These are phyloP conservation scores for Cercis canadensis DNA, from an alignment of 306 rosid species.

Conservation along the genomic window DNA sequence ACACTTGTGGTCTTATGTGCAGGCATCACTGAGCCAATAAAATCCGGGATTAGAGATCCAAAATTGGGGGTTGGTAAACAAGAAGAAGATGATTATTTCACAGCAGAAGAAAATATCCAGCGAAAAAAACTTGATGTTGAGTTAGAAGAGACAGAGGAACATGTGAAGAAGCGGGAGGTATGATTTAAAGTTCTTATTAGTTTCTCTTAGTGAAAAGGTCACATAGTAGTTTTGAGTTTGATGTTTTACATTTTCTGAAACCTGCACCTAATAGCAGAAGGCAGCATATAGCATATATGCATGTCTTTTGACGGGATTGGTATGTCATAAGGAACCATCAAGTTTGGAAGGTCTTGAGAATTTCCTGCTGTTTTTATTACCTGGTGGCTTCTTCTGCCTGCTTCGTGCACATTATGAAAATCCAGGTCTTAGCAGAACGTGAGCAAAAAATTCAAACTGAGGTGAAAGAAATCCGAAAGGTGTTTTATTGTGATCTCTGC, in stretches of 20 bases:
- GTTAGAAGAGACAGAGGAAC: slow-evolving; percentile 89
- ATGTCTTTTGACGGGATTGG: slow-evolving; percentile 89
- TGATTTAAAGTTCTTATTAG: slow-evolving; percentile 42
- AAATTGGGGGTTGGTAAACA: slow-evolving; percentile 91
- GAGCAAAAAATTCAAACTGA: slow-evolving; percentile 96
- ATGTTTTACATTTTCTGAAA: slow-evolving; percentile 86
- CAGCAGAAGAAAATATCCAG: slow-evolving; percentile 97
- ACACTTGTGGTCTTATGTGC: slow-evolving; percentile 31
- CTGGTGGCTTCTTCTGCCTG: slow-evolving; percentile 99
- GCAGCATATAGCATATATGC: slow-evolving; percentile 95
- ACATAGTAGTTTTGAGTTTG: slow-evolving; percentile 68
- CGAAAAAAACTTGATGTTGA: slow-evolving; percentile 86
- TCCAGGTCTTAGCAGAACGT: slow-evolving; percentile 98
- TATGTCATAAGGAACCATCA: slow-evolving; percentile 91
- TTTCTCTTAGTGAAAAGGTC: slow-evolving; percentile 41
- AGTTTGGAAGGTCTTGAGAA: slow-evolving; percentile 99
- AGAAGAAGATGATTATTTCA: slow-evolving; percentile 92
- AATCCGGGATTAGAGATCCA: slow-evolving; percentile 95
- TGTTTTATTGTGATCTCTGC: slow-evolving; percentile 97
- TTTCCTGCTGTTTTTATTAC: slow-evolving; percentile 99
- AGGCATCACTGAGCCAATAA: slow-evolving; percentile 92
- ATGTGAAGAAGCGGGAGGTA: slow-evolving; percentile 92
- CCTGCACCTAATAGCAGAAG: slow-evolving; percentile 86
- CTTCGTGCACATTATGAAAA: slow-evolving; percentile 98
- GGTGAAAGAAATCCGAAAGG: slow-evolving; percentile 92